phyloP scores from a whole-genome alignment of 768 basidiomycete species.

The Coprinopsis cinerea region DNA sequence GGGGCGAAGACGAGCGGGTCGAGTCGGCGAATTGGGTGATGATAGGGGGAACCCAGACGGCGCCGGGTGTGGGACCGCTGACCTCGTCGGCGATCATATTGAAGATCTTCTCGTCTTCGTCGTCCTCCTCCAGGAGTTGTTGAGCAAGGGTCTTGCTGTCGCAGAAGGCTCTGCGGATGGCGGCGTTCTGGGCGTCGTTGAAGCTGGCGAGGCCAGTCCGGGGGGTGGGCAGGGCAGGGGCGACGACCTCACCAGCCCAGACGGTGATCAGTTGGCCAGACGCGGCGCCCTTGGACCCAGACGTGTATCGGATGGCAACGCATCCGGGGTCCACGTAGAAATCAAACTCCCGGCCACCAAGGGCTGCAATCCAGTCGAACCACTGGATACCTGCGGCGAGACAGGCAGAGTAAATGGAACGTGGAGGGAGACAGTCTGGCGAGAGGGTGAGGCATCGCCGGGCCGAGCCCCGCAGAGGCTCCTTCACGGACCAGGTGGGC shows the following conservation, averaged over 20 bases:
- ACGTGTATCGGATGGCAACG: conserved; percentile 58
- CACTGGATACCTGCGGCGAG: conserved; percentile 65
- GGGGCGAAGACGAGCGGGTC: conserved; percentile 48
- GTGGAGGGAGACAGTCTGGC: conserved; percentile 62
- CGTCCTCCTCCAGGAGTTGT: conserved; percentile 64
- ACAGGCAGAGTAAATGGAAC: conserved; percentile 66
- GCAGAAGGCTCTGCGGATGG: conserved; percentile 11
- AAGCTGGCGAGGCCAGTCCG: conserved; percentile 15
- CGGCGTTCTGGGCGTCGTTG: conserved; percentile 17
- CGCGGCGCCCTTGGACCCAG: conserved; percentile 18
- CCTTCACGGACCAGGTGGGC: conserved; percentile 56
- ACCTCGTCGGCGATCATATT: conserved; percentile 69
- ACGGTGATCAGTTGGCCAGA: conserved; percentile 48
- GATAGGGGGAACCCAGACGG: conserved; percentile 65
- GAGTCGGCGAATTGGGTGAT: conserved; percentile 52
- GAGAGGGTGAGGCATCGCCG: conserved; percentile 73
- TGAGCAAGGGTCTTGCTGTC: conserved; percentile 62
- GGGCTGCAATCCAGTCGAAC: conserved; percentile 71
- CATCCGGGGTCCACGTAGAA: conserved; percentile 78
- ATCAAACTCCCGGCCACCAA: conserved; percentile 70
- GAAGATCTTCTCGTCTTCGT: conserved; percentile 71
- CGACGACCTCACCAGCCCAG: conserved; percentile 56
- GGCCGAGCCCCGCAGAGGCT: conserved; percentile 64
- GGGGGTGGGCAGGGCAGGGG: conserved; percentile 21
- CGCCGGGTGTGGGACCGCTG: conserved; percentile 56